phyloP scores from a whole-genome alignment of 257 asterid species.

The Penstemon davidsonii region DNA sequence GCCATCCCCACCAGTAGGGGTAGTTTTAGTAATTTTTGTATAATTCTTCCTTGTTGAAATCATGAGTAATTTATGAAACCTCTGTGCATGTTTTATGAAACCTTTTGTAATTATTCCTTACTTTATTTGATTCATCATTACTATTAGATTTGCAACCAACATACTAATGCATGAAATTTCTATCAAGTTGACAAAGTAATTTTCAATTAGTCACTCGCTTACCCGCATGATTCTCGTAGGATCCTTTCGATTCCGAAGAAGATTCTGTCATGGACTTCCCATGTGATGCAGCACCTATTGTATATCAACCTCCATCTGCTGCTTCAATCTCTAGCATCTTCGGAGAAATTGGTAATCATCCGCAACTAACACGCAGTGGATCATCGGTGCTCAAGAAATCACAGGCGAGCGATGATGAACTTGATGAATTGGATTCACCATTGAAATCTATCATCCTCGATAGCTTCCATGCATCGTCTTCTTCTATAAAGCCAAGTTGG shows the following conservation, averaged over 20 bases:
- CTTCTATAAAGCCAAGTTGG: conserved; percentile 36
- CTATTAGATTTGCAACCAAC: not conserved
- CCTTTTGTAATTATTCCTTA: no score
- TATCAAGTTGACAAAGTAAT: not conserved
- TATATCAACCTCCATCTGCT: conserved; percentile 54
- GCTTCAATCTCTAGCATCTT: conserved; percentile 40
- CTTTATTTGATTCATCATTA: not conserved
- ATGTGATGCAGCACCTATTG: conserved; percentile 56
- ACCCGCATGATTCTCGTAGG: conserved; percentile 33
- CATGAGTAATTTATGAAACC: no score
- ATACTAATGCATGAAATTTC: conserved; percentile 1
- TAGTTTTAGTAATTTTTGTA: no score
- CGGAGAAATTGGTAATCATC: conserved; percentile 41
- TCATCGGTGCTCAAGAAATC: conserved; percentile 68
- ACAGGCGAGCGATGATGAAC: conserved; percentile 76
- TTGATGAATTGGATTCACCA: conserved; percentile 68
- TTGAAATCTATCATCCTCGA: conserved; percentile 44
- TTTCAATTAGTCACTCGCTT: not conserved
- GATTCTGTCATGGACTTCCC: conserved; percentile 54
- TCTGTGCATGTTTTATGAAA: no score
- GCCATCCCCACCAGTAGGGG: no score
- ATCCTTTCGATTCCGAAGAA: conserved; percentile 46
- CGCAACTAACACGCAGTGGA: conserved; percentile 48
- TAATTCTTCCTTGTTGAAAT: no score
- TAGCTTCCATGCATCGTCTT: conserved; percentile 33